These are phyloP conservation scores for Triticum timopheevii DNA, from an alignment of 176 grass and related monocot genomes.

Conservation along the genomic window DNA sequence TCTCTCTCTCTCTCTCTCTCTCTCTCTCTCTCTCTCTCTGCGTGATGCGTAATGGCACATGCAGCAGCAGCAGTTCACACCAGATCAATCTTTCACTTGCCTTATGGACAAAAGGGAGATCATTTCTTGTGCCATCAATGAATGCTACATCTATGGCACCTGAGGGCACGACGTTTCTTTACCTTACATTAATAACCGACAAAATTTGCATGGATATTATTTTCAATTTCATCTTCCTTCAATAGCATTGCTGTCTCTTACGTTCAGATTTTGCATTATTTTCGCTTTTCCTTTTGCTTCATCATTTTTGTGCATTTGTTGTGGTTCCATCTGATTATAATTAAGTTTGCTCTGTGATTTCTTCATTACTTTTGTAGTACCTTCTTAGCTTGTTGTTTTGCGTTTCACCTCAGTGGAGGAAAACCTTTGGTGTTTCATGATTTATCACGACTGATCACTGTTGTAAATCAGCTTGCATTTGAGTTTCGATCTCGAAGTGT, in stretches of 20 bases:
- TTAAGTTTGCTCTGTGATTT: background rate
- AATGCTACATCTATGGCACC: background rate
- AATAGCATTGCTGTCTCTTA: background rate
- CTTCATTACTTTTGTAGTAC: background rate
- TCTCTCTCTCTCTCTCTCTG: background rate
- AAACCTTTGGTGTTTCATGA: background rate
- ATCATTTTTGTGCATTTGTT: background rate
- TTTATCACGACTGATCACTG: background rate
- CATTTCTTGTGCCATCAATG: conserved; percentile 10
- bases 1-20: background rate
- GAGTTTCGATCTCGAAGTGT: background rate
- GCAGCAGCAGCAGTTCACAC: background rate
- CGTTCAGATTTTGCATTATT: background rate
- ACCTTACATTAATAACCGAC: background rate
- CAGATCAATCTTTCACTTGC: background rate
- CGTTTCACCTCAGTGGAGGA: background rate
- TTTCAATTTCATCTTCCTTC: background rate
- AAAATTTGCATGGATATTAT: background rate
- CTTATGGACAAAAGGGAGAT: background rate
- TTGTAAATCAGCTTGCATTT: too few relatives aligned
- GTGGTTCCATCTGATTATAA: background rate
- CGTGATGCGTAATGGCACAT: background rate
- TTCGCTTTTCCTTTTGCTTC: too few relatives aligned
- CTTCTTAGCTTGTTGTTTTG: conserved; percentile 2
- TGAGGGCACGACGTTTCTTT: conserved; percentile 9